Base-by-base conservation (phyloP, 306 rosid genomes). In the Abrus pulchellus region DNA sequence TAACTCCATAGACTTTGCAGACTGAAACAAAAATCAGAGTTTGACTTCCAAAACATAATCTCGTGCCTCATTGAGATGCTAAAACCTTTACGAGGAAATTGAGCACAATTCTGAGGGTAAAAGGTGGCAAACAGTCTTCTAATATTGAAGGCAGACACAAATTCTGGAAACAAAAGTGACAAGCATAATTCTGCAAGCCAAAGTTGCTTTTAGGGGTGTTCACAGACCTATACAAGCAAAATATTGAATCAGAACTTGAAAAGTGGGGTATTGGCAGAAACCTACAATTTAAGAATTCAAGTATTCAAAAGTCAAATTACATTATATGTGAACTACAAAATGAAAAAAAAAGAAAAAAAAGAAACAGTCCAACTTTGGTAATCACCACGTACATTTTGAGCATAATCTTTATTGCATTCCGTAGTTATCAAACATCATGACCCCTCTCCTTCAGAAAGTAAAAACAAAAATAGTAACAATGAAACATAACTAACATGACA, bases 201-300 rank as follows among this genome's bases (percentile, higher is more conserved):
- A 53, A 71, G 77, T 57, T 71, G 85, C 84, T 74, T 74, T 70
- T 75, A 52, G 68, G 67, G 81, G 53, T 64, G n/a, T 66, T 88
- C 86, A 88, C 83, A 80, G 84, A 80, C 65, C 90, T 88, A 83
- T 63, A 85, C 75, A 87, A 88, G 84, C 74, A 87, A 85, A 87
- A 79, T 66, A 82, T 13, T 66, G 68, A 64, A 83, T 85, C 81
- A 85, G 88, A 82, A 76, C 68, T 76, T 59, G 38, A 76, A 80
- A 32, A 13, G 6, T 28, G 0, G 34, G 52, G 34, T 8, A 40
- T 65, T 65, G 38, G 9, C 36, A 44, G 54, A 44, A 67, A 9
- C 33, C 75, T 65, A 41, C 30, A 12, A 6, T 43, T 57, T 54
- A 56, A 66, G 20, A 74, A 38, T 59, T 50, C 3, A 43, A 43